A percentile compares a stretch with the other conserved stretches of the same genome.
These are phyloP conservation scores for Xylaria scruposa DNA, from an alignment of 495 filamentous ascomycete genomes.

Conservation along the genomic window DNA sequence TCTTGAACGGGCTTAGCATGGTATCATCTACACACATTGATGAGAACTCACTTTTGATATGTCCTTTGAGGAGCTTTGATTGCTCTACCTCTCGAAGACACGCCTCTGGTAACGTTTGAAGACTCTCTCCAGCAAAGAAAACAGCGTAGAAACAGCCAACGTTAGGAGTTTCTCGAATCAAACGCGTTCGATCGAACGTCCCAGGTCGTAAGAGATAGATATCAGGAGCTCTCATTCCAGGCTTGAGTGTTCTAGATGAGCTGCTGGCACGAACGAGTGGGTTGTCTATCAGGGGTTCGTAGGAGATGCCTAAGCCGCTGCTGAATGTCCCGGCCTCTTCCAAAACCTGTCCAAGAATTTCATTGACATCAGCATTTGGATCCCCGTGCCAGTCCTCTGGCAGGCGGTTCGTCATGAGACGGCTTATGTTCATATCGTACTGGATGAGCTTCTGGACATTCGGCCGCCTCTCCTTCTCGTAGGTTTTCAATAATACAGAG, in stretches of 20 bases:
- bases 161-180: constrained; percentile 51
- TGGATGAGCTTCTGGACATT: constrained; percentile 45
- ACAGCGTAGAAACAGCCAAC: constrained; percentile 25
- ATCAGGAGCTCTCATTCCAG: constrained; percentile 53
- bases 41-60: constrained; percentile 8
- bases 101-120: not conserved
- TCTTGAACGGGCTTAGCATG: constrained; percentile 22
- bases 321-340: constrained; percentile 51
- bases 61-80: constrained; percentile 7
- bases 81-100: not conserved
- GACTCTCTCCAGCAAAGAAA: not conserved
- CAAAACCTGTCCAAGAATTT: constrained; percentile 49
- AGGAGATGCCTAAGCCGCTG: constrained; percentile 53
- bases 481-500: constrained; percentile 44
- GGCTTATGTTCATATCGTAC: constrained; percentile 46
- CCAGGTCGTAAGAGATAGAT: constrained; percentile 49
- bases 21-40: constrained; percentile 27
- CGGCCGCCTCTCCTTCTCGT: constrained; percentile 47
- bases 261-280: constrained; percentile 39
- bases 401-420: constrained; percentile 43
- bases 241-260: constrained; percentile 14
- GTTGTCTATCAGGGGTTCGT: constrained; percentile 38
- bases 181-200: constrained; percentile 48
- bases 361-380: constrained; percentile 50
- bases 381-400: constrained; percentile 52